Evolutionary conservation across 768 basidiomycete species (phyloP).

Genomic region (Tulasnella calospora): DNA sequence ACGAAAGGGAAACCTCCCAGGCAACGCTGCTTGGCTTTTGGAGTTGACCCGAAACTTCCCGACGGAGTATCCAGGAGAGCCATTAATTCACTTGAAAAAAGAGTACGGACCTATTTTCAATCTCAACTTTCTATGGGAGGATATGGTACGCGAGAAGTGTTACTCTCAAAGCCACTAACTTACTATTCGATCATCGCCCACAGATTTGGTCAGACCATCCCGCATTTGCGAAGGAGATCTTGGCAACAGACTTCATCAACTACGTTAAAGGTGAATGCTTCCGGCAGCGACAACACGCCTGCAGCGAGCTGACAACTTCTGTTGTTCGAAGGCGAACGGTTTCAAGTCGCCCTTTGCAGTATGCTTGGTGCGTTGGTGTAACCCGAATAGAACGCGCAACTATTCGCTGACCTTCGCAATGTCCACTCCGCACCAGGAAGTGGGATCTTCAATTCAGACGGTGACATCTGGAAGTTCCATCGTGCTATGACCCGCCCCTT

Average conservation of each 20-base stretch:
- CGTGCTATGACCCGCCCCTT: conserved; percentile 65
- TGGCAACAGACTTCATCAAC: conserved; percentile 55
- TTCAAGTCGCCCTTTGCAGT: neutral
- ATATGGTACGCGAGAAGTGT: neutral
- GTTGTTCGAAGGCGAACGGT: neutral
- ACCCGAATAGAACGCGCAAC: neutral
- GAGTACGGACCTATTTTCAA: conserved; percentile 34
- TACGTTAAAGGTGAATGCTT: conserved; percentile 50
- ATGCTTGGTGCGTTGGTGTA: neutral
- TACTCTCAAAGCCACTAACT: neutral
- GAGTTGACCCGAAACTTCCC: conserved; percentile 6
- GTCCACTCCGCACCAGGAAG: conserved; percentile 41
- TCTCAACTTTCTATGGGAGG: conserved; percentile 28
- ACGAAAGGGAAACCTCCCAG: neutral
- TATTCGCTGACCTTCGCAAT: neutral
- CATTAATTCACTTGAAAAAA: conserved; percentile 31
- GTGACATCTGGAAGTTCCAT: conserved; percentile 70
- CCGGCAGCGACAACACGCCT: neutral
- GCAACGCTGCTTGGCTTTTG: neutral
- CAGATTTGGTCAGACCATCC: conserved; percentile 37
- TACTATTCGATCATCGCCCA: conserved; percentile 31
- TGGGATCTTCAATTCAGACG: conserved; percentile 52
- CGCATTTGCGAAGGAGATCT: conserved; percentile 50
- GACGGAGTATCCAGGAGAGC: conserved; percentile 36
- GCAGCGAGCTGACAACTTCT: neutral